Base-by-base conservation (phyloP, 768 basidiomycete genomes). In the Termitomyces sp. region DNA sequence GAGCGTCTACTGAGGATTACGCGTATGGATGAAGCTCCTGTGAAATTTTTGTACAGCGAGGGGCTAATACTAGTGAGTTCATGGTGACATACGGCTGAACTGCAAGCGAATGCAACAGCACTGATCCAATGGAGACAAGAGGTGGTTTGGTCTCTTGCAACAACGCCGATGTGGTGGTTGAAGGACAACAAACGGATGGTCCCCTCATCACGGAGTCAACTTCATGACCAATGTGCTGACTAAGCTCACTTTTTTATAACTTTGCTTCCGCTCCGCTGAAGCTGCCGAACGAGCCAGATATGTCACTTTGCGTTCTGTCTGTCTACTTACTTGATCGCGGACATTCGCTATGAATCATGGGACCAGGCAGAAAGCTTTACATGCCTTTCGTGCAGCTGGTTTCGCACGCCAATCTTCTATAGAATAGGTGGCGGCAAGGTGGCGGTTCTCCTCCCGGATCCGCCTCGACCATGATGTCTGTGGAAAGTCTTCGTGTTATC, bases 21-120 rank as follows among this genome's bases (percentile, higher is more conserved):
- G 26, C 37, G 37, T 39, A 37, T 39, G 31, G 51, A 53, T 20
- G 42, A 47, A 58, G 55, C 47, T 54, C 60, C 63, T 62, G 54
- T 61, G 57, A 61, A 61, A 57, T 56, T 31, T 55, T 37, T 54
- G 57, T 65, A 61, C 55, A 65, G 60, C 51, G 34, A 20, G 45
- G 36, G 28, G 42, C 24, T 49, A 51, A 44, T 45, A 61, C 60
- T 41, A 59, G 36, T 53, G n/a, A 52, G 56, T 63, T 60, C 58
- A 37, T 44, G 20, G 39, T 56, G 36, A 63, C 64, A 63, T 63
- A 65, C 64, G 41, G 56, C 56, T 60, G 46, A 22, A 26, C 36
- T 53, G 51, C 36, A 41, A 60, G 13, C 42, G 5, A 55, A 55
- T 34, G 48, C 50, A 47, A 57, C 54, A 58, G 52, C 51, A 51